Conservation (phyloP, 73 alveolate genomes). For the Vitrella brassicaformis region DNA sequence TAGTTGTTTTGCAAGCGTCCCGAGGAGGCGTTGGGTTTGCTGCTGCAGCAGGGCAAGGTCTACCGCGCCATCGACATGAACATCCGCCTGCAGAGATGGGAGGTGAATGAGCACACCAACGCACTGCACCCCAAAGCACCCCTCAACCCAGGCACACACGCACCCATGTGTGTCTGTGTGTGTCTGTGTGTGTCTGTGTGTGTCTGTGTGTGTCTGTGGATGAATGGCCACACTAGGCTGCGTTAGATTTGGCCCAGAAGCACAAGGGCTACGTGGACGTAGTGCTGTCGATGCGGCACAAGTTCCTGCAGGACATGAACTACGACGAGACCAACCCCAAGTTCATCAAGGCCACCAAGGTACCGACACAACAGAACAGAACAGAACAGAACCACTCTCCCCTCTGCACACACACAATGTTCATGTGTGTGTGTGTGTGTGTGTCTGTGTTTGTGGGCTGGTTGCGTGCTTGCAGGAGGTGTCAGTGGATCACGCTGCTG, state of each 20-base stretch:
- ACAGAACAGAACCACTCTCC: too few species aligned
- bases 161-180: too few species aligned
- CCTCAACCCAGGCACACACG: too few species aligned
- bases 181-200: too few species aligned
- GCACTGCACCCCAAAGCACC: too few species aligned
- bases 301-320: slow-evolving; percentile 42
- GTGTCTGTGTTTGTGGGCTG: not conserved
- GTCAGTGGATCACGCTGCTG: slow-evolving; percentile 54
- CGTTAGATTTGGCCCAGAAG: slow-evolving; percentile 52
- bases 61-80: slow-evolving; percentile 86
- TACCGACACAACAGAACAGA: too few species aligned
- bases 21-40: slow-evolving; percentile 53
- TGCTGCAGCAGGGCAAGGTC: slow-evolving; percentile 4
- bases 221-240: too few species aligned
- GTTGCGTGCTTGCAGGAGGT: slow-evolving; percentile 8
- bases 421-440: not conserved
- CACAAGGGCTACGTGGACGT: slow-evolving; percentile 62
- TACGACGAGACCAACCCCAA: slow-evolving; percentile 54
- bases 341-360: slow-evolving; percentile 37
- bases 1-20: slow-evolving; percentile 58
- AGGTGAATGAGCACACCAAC: too few species aligned
- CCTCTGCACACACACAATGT: not conserved
- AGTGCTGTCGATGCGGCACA: slow-evolving; percentile 57
- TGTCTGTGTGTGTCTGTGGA: too few species aligned
- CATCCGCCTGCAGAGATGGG: slow-evolving; percentile 87